A percentile compares a stretch with the other conserved stretches of the same genome.
Conservation (phyloP, 257 asterid genomes). For the Salvia hispanica region DNA sequence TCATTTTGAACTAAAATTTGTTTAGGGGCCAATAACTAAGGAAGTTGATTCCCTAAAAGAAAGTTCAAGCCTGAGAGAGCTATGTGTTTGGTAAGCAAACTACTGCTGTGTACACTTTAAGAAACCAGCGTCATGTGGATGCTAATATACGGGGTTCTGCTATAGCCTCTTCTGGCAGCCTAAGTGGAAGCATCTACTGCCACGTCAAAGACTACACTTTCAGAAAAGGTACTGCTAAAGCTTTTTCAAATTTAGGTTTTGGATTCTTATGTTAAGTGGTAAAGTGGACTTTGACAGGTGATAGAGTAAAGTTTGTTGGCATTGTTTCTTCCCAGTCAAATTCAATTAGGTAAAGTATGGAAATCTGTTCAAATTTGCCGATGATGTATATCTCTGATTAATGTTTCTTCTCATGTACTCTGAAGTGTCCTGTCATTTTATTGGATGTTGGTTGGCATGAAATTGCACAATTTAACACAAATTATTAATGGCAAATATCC, state of each 20-base stretch:
- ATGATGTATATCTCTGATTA: background rate
- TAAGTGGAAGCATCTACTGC: slow-evolving; percentile 86
- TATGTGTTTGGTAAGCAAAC: slow-evolving; percentile 64
- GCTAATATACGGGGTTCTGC: slow-evolving; percentile 70
- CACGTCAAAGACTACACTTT: slow-evolving; percentile 65
- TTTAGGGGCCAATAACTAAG: slow-evolving; percentile 65
- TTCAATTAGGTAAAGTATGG: slow-evolving; percentile 50
- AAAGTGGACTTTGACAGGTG: slow-evolving; percentile 57
- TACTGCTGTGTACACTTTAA: slow-evolving; percentile 53
- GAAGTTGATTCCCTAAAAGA: slow-evolving; percentile 67
- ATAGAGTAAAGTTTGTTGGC: slow-evolving; percentile 76
- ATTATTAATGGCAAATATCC: background rate
- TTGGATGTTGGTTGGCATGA: slow-evolving; percentile 11
- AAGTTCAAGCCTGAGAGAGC: slow-evolving; percentile 66
- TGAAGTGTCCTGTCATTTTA: background rate
- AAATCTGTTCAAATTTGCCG: background rate
- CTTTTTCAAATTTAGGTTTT: slow-evolving; percentile 21
- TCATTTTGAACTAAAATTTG: slow-evolving; percentile 19
- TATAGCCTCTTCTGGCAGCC: slow-evolving; percentile 59
- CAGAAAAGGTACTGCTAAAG: slow-evolving; percentile 58
- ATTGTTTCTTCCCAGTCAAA: slow-evolving; percentile 50
- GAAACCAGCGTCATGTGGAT: slow-evolving; percentile 75
- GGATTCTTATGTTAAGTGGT: slow-evolving; percentile 6
- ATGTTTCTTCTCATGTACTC: background rate
- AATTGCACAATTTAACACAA: background rate